A percentile compares a stretch with the other conserved stretches of the same genome.
phyloP scores from a whole-genome alignment of 2,329 filamentous ascomycete genomes.

The Microcyclospora tardicrescens region DNA sequence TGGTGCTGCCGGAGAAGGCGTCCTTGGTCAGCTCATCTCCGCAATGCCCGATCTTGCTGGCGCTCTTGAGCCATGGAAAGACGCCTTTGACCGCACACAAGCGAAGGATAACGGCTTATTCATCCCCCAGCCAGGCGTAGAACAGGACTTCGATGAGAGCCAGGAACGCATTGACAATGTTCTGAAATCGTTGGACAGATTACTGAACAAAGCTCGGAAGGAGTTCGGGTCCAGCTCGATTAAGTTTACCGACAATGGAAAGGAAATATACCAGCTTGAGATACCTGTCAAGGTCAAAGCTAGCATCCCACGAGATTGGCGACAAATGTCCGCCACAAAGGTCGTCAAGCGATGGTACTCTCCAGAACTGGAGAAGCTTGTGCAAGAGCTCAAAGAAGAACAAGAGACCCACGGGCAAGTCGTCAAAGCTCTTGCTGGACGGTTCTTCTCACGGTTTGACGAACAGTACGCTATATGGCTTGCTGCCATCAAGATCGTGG shows the following conservation, averaged over 20 bases:
- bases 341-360: slow-evolving; percentile 92
- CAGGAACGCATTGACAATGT: slow-evolving; percentile 64
- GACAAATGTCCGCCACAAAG: slow-evolving; percentile 90
- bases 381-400: slow-evolving; percentile 80
- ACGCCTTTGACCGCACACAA: slow-evolving; percentile 72
- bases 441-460: slow-evolving; percentile 82
- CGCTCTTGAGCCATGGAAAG: slow-evolving; percentile 72
- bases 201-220: slow-evolving; percentile 59
- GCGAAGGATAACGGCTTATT: slow-evolving; percentile 70
- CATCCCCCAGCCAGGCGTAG: slow-evolving; percentile 74
- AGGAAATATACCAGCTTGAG: slow-evolving; percentile 94
- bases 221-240: slow-evolving; percentile 59
- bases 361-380: slow-evolving; percentile 63
- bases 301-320: slow-evolving; percentile 66
- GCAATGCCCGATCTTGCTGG: slow-evolving; percentile 74
- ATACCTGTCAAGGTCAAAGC: slow-evolving; percentile 70
- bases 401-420: slow-evolving; percentile 90
- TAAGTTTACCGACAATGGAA: slow-evolving; percentile 60
- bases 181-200: slow-evolving; percentile 54
- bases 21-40: slow-evolving; percentile 70
- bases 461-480: slow-evolving; percentile 77
- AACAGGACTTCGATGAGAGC: slow-evolving; percentile 83
- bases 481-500: slow-evolving; percentile 74
- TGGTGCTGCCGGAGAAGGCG: slow-evolving; percentile 56
- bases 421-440: slow-evolving; percentile 67